Evolutionary conservation across 2,329 filamentous ascomycete species (phyloP).

Genomic region (Purpureocillium lavendulum): DNA sequence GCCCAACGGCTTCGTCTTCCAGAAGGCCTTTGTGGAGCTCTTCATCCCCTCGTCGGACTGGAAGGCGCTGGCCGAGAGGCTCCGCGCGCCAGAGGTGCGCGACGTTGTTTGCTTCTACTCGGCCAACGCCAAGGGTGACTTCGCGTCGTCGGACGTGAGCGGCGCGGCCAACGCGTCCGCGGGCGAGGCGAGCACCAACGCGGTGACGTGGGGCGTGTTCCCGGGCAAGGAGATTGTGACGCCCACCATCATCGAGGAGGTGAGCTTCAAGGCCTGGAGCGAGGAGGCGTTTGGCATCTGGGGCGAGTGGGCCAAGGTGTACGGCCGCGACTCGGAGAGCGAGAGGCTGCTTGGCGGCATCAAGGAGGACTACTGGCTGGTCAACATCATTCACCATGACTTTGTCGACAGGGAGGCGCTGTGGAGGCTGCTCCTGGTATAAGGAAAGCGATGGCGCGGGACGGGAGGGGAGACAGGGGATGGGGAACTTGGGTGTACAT

Average conservation of each 20-base stretch:
- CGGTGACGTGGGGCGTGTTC: constrained; percentile 95
- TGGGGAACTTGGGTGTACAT: no score
- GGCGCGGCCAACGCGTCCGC: constrained; percentile 22
- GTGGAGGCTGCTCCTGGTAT: constrained; percentile 56
- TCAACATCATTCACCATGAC: constrained; percentile 82
- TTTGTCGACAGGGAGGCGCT: constrained; percentile 63
- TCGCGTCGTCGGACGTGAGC: constrained; percentile 57
- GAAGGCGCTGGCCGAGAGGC: constrained; percentile 52
- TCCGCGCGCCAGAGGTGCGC: constrained; percentile 49
- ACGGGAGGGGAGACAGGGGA: no score
- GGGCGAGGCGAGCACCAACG: constrained; percentile 61
- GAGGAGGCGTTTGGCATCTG: constrained; percentile 97
- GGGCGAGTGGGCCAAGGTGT: constrained; percentile 87
- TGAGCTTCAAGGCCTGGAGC: constrained; percentile 87
- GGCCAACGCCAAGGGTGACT: constrained; percentile 68
- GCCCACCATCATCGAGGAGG: constrained; percentile 92
- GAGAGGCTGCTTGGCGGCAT: constrained; percentile 61
- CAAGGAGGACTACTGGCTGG: constrained; percentile 70
- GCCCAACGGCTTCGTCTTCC: constrained; percentile 86
- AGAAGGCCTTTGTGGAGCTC: constrained; percentile 97
- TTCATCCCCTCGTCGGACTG: constrained; percentile 75
- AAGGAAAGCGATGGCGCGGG: constrained; percentile 5
- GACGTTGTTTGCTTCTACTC: constrained; percentile 82
- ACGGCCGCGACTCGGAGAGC: constrained; percentile 64
- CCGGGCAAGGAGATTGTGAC: constrained; percentile 93